Conservation (phyloP, 768 basidiomycete species). For the Paxillus rubicundulus region DNA sequence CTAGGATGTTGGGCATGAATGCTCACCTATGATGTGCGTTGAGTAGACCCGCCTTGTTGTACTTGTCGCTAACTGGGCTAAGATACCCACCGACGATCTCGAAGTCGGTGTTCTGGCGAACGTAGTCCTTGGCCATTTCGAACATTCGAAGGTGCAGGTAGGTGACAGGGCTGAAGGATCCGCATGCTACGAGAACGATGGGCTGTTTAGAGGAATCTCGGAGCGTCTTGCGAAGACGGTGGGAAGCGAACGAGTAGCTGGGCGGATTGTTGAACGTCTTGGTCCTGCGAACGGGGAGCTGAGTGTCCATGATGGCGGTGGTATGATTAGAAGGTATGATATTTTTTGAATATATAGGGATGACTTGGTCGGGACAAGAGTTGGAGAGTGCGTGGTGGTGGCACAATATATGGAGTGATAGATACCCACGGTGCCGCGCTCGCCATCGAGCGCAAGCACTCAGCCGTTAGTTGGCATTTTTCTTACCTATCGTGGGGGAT, state of each 20-base stretch:
- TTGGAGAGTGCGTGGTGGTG: background rate
- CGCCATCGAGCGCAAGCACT: too few relatives aligned
- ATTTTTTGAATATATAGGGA: background rate
- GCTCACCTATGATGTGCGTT: conserved; percentile 86
- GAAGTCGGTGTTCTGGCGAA: conserved; percentile 86
- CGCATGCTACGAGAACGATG: conserved; percentile 94
- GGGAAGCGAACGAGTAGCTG: conserved; percentile 64
- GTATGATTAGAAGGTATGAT: conserved; percentile 9
- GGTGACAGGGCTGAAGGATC: conserved; percentile 97
- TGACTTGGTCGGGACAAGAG: conserved; percentile 6
- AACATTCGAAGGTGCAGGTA: conserved; percentile 99
- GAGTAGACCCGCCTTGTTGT: conserved; percentile 94
- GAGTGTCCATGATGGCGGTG: conserved; percentile 26
- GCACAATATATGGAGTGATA: conserved; percentile 13
- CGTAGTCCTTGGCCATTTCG: conserved; percentile 98
- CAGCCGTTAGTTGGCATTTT: too few relatives aligned
- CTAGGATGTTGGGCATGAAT: conserved; percentile 2
- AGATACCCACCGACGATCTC: conserved; percentile 96
- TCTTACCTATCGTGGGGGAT: background rate
- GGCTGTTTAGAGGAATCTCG: conserved; percentile 71
- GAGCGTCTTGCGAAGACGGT: conserved; percentile 58
- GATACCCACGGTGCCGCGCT: conserved; percentile 17
- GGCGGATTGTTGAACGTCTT: conserved; percentile 57
- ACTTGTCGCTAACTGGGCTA: conserved; percentile 92
- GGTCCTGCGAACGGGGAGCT: conserved; percentile 18